A percentile compares a stretch with the other conserved stretches of the same genome.
These are phyloP conservation scores for Syzygium malaccense DNA, from an alignment of 441 rosid species.

Conservation along the genomic window DNA sequence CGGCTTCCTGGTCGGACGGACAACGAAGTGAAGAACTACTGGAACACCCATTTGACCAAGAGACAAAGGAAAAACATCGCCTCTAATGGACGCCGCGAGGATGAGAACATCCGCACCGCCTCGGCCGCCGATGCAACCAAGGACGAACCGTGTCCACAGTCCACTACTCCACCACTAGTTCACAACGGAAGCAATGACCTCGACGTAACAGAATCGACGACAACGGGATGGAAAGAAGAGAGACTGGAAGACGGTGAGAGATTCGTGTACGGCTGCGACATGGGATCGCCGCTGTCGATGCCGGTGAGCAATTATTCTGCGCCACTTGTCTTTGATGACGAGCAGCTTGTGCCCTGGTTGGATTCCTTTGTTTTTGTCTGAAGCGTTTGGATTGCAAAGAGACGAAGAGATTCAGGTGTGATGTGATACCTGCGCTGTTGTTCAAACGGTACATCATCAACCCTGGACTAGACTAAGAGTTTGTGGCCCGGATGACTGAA, in stretches of 20 bases:
- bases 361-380: conserved; percentile 39
- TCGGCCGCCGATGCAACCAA: not conserved
- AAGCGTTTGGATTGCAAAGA: conserved; percentile 10
- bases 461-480: not conserved
- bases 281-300: not conserved
- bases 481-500: not conserved
- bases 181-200: not conserved
- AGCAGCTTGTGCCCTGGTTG: conserved; percentile 29
- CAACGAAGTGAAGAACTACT: conserved; percentile 66
- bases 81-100: not conserved
- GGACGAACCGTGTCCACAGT: not conserved
- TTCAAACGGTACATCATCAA: not conserved
- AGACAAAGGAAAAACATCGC: conserved; percentile 29
- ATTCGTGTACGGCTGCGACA: not conserved
- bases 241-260: not conserved
- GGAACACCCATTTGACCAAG: conserved; percentile 70
- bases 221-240: not conserved
- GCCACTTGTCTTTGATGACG: conserved; percentile 27
- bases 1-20: conserved; percentile 66
- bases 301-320: conserved; percentile 10
- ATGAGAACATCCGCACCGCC: not conserved
- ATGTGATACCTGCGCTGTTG: not conserved
- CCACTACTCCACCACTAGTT: not conserved
- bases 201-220: not conserved
- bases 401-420: not conserved